Conservation (phyloP, 352 stramenopile species). For the Globisporangium emineosum region DNA sequence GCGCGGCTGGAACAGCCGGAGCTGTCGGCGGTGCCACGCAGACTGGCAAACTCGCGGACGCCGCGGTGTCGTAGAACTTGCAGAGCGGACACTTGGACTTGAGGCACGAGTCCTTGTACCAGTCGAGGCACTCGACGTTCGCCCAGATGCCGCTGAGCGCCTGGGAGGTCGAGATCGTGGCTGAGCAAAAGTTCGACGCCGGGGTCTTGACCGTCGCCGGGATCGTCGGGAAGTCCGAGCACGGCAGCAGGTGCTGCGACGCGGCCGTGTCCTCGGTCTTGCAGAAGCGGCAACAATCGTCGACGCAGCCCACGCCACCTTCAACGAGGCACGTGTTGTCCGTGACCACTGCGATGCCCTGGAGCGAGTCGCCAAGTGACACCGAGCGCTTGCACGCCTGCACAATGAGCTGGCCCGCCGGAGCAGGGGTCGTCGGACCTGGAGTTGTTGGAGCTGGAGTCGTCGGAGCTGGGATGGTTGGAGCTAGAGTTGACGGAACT, state of each 20-base stretch:
- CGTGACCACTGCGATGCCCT: constrained; percentile 12
- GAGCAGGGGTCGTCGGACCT: background rate
- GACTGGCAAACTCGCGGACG: constrained; percentile 1
- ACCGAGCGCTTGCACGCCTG: constrained; percentile 2
- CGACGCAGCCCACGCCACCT: constrained; percentile 1
- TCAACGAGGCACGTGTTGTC: constrained; percentile 8
- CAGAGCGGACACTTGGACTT: constrained; percentile 11
- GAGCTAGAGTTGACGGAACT: background rate
- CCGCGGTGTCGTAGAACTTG: constrained; percentile 10
- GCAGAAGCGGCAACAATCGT: constrained; percentile 14
- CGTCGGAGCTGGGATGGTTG: too few relatives aligned
- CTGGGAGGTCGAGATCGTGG: background rate
- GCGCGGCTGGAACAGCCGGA: background rate
- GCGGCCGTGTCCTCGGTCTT: constrained; percentile 10
- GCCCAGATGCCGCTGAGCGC: constrained; percentile 17
- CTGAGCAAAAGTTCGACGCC: constrained; percentile 7
- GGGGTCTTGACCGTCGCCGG: constrained; percentile 3
- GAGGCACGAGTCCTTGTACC: constrained; percentile 10
- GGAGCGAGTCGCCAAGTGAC: constrained; percentile 3
- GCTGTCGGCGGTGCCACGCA: constrained; percentile 2
- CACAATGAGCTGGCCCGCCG: background rate
- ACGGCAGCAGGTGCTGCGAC: constrained; percentile 9
- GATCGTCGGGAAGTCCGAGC: constrained; percentile 6
- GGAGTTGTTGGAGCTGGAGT: constrained; percentile 1
- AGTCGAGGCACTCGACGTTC: constrained; percentile 14